Evolutionary conservation across 129 eudicot species (phyloP), one percentile per base, ranked within the genome.

Genomic region (Cynara cardunculus): DNA sequence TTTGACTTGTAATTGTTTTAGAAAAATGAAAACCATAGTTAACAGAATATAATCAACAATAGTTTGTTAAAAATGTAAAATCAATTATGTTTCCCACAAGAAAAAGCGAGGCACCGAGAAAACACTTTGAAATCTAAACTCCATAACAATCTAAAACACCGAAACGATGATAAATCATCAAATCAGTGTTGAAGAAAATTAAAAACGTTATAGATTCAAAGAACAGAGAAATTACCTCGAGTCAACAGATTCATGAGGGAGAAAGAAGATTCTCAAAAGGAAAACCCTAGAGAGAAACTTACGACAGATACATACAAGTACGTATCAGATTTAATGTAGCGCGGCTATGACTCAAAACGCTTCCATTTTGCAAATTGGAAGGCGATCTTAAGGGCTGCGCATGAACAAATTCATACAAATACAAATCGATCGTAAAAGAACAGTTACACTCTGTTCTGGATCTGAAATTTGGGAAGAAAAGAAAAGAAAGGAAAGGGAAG

Each of bases 261-360:
- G 53, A 3, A 37, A 31, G 68, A 25, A 53, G 73, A 4, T 25
- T 59, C 86, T 87, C 87, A 76, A 25, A 5, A 93, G 93, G 97
- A 93, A 69, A 89, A 90, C 96, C 97, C 97, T 86, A 72, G 13
- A 22, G 80, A 87, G 81, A 87, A 82, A 49, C 84, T 84, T 13
- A 6, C 77, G 69, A 69, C 16, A n/a, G 24, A 80, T 71, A 72
- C 80, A 86, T 35, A 76, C 14, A 44, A 25, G 21, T 71, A 61
- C 24, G 73, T 26, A 44, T 39, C 34, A 18, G 46, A 28, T 22
- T 93, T 84, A 26, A 89, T 90, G 4, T 90, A 77, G 97, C 93
- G 97, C 89, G 61, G 97, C 97, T 87, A 93, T 93, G 97, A 93
- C 97, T 93, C 97, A 84, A 93, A 93, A 89, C 96, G 97, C 96